A percentile compares a stretch with the other conserved stretches of the same genome.
These are phyloP conservation scores for Petunia hybrid DNA, from an alignment of 305 asterid species.

Conservation along the genomic window DNA sequence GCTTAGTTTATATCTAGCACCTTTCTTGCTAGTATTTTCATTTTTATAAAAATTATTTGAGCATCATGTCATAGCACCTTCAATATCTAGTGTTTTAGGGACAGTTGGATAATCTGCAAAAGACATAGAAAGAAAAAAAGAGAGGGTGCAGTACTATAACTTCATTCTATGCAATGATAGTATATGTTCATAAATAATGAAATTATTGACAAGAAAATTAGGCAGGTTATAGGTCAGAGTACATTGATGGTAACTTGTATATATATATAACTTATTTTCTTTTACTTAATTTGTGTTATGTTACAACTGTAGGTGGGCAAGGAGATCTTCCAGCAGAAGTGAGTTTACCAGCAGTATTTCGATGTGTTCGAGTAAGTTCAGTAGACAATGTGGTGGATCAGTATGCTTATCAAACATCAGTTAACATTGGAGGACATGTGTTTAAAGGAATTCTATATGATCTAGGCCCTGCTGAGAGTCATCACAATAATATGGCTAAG, in stretches of 20 bases:
- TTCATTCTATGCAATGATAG: not conserved
- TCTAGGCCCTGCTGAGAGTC: constrained; percentile 33
- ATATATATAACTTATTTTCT: no score
- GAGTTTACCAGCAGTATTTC: constrained; percentile 40
- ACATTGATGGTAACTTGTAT: no score
- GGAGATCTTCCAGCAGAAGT: constrained; percentile 39
- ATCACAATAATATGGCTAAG: not conserved
- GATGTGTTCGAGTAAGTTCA: constrained; percentile 38
- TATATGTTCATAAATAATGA: not conserved
- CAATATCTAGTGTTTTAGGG: no score
- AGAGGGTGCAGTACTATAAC: not conserved
- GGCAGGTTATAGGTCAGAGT: no score
- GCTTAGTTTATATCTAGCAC: not conserved
- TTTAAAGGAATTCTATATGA: constrained; percentile 46
- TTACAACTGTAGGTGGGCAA: constrained; percentile 23
- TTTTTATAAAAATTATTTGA: not conserved
- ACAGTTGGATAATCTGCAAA: no score
- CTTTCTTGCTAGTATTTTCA: not conserved
- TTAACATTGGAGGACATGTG: constrained; percentile 41
- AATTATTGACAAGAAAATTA: not conserved
- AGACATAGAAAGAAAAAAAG: not conserved
- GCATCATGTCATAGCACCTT: not conserved
- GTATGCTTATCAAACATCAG: constrained; percentile 43
- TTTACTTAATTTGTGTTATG: not conserved
- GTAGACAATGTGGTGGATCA: constrained; percentile 36